Conservation (phyloP, 495 filamentous ascomycete species). For the Annulohypoxylon maeteangense region DNA sequence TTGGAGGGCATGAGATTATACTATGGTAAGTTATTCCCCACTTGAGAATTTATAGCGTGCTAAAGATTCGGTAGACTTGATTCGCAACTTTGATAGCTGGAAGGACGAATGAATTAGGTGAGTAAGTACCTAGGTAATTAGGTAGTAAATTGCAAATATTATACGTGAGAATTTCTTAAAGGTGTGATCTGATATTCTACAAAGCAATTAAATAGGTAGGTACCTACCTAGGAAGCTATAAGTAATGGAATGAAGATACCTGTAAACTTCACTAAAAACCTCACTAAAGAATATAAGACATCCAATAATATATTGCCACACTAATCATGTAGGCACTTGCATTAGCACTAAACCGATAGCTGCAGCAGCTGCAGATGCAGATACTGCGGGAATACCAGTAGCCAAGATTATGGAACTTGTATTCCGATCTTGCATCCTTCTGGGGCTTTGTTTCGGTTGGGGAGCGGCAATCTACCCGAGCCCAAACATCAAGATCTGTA, state of each 20-base stretch:
- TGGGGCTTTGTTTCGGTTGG: neutral
- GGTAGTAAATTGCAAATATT: neutral
- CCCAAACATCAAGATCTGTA: neutral
- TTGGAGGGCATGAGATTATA: slow-evolving; percentile 65
- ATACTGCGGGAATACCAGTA: neutral
- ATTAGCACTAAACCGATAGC: neutral
- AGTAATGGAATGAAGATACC: no score
- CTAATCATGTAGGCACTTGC: neutral
- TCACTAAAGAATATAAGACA: no score
- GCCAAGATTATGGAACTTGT: neutral
- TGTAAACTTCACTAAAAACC: neutral
- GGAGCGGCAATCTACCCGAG: neutral
- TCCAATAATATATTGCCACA: neutral
- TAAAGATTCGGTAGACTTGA: slow-evolving; percentile 22
- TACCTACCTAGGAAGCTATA: no score
- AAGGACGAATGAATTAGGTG: slow-evolving; percentile 10
- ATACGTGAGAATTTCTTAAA: neutral
- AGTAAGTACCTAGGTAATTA: neutral
- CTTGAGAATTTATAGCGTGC: neutral
- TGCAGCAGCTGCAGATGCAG: neutral
- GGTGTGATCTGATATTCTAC: neutral
- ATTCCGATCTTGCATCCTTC: neutral
- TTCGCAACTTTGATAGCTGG: slow-evolving; percentile 34
- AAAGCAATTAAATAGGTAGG: neutral
- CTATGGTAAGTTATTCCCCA: slow-evolving; percentile 22